phyloP scores from a whole-genome alignment of 2,329 filamentous ascomycete genomes.

The Sarocladium strictum region DNA sequence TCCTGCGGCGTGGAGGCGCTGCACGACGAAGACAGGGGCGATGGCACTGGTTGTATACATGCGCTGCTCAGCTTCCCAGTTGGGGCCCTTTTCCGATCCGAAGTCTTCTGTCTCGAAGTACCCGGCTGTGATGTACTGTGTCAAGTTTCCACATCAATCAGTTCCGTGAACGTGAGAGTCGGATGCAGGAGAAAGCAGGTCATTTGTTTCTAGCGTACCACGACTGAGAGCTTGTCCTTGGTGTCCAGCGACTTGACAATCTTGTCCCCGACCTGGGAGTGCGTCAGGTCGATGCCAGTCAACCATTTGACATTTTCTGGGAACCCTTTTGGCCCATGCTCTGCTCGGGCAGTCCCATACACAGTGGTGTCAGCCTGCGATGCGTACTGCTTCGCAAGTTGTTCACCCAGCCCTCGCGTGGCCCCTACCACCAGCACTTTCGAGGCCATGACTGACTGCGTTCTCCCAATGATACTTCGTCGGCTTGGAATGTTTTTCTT shows the following conservation, averaged over 20 bases:
- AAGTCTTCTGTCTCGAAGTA: constrained; percentile 64
- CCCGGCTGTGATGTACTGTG: constrained; percentile 60
- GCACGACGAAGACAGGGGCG: constrained; percentile 61
- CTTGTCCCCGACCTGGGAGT: constrained; percentile 39
- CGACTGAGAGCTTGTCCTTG: constrained; percentile 34
- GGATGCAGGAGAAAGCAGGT: neutral
- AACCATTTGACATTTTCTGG: constrained; percentile 48
- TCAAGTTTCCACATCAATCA: neutral
- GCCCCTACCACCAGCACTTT: constrained; percentile 60
- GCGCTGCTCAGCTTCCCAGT: constrained; percentile 59
- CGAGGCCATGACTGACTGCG: constrained; percentile 26
- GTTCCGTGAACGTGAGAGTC: constrained; percentile 14
- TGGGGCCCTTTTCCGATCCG: constrained; percentile 44
- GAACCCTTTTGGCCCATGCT: constrained; percentile 34
- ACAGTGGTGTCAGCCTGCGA: constrained; percentile 40
- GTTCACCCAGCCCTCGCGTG: constrained; percentile 61
- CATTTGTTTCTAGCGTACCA: constrained; percentile 26
- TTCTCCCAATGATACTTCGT: neutral
- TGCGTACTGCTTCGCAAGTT: constrained; percentile 53
- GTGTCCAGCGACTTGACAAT: constrained; percentile 38
- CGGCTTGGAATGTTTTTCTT: too few relatives aligned
- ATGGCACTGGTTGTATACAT: constrained; percentile 67
- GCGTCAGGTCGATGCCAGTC: constrained; percentile 48
- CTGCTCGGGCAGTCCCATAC: constrained; percentile 53
- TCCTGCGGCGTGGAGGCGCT: constrained; percentile 51